Base-by-base conservation (phyloP, 2,329 filamentous ascomycete species). In the Camillea tinctor region DNA sequence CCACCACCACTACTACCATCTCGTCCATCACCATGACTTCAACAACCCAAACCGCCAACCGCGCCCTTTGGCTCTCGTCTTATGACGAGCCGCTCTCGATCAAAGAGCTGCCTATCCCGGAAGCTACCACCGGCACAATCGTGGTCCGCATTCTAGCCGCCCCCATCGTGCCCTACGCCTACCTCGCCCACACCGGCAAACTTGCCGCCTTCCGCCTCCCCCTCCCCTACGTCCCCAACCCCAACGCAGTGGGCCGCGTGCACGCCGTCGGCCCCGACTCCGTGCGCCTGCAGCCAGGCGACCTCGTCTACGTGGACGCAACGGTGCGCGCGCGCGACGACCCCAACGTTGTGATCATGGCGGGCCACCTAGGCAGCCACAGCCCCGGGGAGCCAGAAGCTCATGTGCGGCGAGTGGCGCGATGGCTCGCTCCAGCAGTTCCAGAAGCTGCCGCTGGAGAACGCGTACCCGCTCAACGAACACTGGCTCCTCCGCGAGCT, bases 251-350 rank as follows among this genome's bases (percentile, higher is more conserved):
- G 17, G 63, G 60, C 15, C 63, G 63, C 26, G 49, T 65, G 20
- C 60, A 58, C 6, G 63, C 63, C 15, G 63, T 60, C 2, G 59
- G 60, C 21, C 24, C 55, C 17, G 63, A 65, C 48, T 60, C 63
- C 1, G 60, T 61, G 2, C 52, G 53, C 9, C 52, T 63, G 3
- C 59, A 53, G 22, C 63, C 60, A 44, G 63, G 63, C 0, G 60
- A 65, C 22, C 23, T 65, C 3, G 64, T 58, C 20, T 64, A 52
- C 24, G 50, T 65, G 26, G 61, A 68, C 57, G 9, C 64, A n/a
- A 63, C 60, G 2, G 60, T 65, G 7, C 55, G 63, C 7, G 57
- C 56, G 20, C 63, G 63, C 26, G 63, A 65, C 23, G 57, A 63
- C 54, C 63, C 60, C 6, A 58, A 57, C 24, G 49, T 55, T 17